A percentile compares a stretch with the other conserved stretches of the same genome.
These are phyloP conservation scores for Cladophialophora immunda DNA, from an alignment of 2,329 filamentous ascomycete species.

Conservation along the genomic window DNA sequence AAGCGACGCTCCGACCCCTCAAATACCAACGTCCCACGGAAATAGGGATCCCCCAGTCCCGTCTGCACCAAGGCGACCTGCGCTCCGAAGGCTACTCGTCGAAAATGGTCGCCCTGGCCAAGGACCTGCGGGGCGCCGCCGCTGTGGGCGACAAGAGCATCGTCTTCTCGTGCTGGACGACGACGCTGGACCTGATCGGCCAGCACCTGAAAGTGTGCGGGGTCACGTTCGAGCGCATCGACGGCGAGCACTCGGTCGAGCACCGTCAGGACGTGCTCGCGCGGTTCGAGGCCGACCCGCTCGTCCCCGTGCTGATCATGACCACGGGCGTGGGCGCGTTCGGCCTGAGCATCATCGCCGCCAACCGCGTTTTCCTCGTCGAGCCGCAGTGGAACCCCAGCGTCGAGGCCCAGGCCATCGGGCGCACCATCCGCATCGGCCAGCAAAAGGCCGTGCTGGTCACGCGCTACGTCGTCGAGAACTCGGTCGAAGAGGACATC, in stretches of 20 bases:
- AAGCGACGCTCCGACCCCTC: not conserved
- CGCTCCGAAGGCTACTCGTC: not conserved
- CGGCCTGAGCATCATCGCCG: conserved; percentile 60
- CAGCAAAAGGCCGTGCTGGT: conserved; percentile 47
- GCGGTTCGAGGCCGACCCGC: conserved; percentile 46
- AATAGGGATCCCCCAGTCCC: not conserved
- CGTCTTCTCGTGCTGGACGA: conserved; percentile 59
- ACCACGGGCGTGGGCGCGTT: conserved; percentile 62
- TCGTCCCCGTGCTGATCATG: conserved; percentile 58
- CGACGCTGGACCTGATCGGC: conserved; percentile 51
- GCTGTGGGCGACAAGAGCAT: conserved; percentile 46
- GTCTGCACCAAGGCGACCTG: not conserved
- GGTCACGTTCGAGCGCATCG: conserved; percentile 50
- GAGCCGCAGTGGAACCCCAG: conserved; percentile 66
- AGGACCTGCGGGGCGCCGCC: not conserved
- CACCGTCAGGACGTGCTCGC: conserved; percentile 52
- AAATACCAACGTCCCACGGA: not conserved
- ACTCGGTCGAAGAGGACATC: conserved; percentile 21
- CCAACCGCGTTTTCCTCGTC: conserved; percentile 60
- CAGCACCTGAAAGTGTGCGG: conserved; percentile 43
- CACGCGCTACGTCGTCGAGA: conserved; percentile 13
- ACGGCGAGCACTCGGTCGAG: conserved; percentile 52
- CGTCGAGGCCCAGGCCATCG: conserved; percentile 63
- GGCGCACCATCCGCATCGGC: conserved; percentile 57
- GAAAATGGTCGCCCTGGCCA: conserved; percentile 5